These are phyloP conservation scores for Botrytis aclada DNA, from an alignment of 2,329 filamentous ascomycete species.

Conservation along the genomic window DNA sequence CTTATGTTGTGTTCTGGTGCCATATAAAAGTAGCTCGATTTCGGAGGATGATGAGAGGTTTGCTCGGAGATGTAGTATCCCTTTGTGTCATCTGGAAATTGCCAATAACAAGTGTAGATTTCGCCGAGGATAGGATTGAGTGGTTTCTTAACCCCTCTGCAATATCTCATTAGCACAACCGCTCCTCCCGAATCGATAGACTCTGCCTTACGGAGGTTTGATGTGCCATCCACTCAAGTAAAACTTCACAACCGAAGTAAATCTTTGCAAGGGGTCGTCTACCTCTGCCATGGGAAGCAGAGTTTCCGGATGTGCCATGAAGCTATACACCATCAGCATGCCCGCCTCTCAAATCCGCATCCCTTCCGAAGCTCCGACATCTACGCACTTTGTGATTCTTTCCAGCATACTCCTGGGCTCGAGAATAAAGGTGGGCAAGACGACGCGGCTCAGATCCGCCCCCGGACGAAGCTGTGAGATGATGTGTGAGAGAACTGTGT, in stretches of 20 bases:
- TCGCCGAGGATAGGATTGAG: conserved; percentile 96
- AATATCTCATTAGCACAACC: conserved; percentile 3
- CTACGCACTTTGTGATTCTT: conserved; percentile 88
- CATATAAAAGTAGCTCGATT: conserved; percentile 99
- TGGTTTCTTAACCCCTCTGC: conserved; percentile 93
- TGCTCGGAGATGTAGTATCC: conserved; percentile 98
- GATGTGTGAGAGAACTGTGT: conserved; percentile 85
- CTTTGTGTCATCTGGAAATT: conserved; percentile 76
- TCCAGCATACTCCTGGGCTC: conserved; percentile 98
- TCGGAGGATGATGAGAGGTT: conserved; percentile 96
- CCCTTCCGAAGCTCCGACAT: background rate
- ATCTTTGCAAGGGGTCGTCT: conserved; percentile 84
- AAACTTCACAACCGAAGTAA: conserved; percentile 95
- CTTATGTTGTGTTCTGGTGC: conserved; percentile 89
- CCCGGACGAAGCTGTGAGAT: conserved; percentile 95
- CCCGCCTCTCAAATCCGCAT: background rate
- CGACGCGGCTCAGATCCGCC: conserved; percentile 90
- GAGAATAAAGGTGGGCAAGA: conserved; percentile 94
- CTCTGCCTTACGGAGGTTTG: conserved; percentile 73
- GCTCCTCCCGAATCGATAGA: background rate
- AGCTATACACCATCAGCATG: conserved; percentile 53
- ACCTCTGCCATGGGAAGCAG: conserved; percentile 83
- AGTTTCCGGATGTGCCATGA: conserved; percentile 98
- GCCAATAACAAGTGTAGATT: conserved; percentile 93
- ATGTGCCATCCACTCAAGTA: conserved; percentile 99